Conservation (phyloP, 1,284 basidiomycete genomes). For the Irpex rosettiformis region DNA sequence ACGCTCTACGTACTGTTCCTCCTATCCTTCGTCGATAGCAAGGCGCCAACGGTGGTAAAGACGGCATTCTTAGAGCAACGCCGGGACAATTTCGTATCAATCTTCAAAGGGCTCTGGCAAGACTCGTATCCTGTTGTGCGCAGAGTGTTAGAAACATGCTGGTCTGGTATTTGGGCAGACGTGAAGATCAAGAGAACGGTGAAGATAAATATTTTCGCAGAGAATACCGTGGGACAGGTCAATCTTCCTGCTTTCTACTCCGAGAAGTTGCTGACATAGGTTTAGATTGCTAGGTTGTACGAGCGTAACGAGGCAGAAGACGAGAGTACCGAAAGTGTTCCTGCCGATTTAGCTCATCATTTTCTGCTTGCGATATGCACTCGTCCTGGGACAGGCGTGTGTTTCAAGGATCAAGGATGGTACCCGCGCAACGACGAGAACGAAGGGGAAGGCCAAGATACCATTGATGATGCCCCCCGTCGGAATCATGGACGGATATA, state of each 20-base stretch:
- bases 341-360: constrained; percentile 83
- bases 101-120: constrained; percentile 66
- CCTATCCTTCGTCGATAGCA: constrained; percentile 60
- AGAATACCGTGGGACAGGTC: constrained; percentile 60
- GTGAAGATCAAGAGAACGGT: constrained; percentile 62
- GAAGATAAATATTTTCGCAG: constrained; percentile 68
- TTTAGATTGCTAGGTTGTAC: constrained; percentile 67
- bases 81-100: constrained; percentile 51
- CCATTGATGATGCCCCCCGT: constrained; percentile 34
- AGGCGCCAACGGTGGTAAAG: constrained; percentile 50
- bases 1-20: constrained; percentile 66
- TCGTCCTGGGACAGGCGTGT: constrained; percentile 79
- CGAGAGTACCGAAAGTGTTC: constrained; percentile 47
- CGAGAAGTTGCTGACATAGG: not conserved
- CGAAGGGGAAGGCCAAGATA: constrained; percentile 29
- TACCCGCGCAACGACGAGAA: constrained; percentile 65
- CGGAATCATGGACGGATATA: constrained; percentile 52
- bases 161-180: constrained; percentile 71
- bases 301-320: constrained; percentile 53
- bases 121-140: constrained; percentile 59
- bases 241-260: constrained; percentile 18
- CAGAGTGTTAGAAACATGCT: constrained; percentile 59
- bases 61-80: constrained; percentile 64
- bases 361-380: constrained; percentile 89
- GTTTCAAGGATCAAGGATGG: constrained; percentile 90